phyloP scores from a whole-genome alignment of 2,329 filamentous ascomycete species.

The Pseudopithomyces maydicus region DNA sequence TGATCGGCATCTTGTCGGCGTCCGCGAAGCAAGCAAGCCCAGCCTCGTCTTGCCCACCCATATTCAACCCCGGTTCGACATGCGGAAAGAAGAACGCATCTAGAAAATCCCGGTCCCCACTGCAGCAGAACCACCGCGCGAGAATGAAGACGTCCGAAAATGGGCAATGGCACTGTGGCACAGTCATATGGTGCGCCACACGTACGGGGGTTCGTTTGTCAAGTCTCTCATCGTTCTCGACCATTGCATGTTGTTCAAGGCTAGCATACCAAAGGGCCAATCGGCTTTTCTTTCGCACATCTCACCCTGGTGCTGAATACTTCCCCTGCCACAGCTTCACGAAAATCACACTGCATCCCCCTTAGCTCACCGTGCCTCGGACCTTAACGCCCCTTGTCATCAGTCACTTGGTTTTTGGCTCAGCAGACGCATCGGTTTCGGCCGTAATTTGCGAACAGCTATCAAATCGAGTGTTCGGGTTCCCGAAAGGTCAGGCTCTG shows the following conservation, averaged over 20 bases:
- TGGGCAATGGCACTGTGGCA: slow-evolving; percentile 3
- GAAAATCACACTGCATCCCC: neutral
- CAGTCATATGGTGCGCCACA: slow-evolving; percentile 4
- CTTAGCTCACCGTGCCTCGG: neutral
- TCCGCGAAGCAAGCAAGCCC: neutral
- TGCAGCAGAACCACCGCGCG: neutral
- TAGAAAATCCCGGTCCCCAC: neutral
- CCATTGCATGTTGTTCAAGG: neutral
- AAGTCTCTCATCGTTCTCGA: neutral
- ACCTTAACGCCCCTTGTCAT: neutral
- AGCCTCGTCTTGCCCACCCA: neutral
- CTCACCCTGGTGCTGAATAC: neutral
- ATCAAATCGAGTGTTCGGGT: neutral
- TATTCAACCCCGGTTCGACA: neutral
- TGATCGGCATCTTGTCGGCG: neutral
- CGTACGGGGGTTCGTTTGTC: neutral
- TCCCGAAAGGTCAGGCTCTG: neutral
- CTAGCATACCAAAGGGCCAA: neutral
- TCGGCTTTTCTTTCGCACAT: neutral
- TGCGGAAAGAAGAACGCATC: neutral
- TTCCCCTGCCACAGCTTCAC: slow-evolving; percentile 1
- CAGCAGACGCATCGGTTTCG: neutral
- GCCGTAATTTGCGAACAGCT: neutral
- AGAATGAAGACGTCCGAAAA: neutral
- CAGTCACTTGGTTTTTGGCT: neutral